Evolutionary conservation across 495 filamentous ascomycete species (phyloP), one percentile per base, ranked within the genome.

Genomic region (Penicillium egyptiacum): DNA sequence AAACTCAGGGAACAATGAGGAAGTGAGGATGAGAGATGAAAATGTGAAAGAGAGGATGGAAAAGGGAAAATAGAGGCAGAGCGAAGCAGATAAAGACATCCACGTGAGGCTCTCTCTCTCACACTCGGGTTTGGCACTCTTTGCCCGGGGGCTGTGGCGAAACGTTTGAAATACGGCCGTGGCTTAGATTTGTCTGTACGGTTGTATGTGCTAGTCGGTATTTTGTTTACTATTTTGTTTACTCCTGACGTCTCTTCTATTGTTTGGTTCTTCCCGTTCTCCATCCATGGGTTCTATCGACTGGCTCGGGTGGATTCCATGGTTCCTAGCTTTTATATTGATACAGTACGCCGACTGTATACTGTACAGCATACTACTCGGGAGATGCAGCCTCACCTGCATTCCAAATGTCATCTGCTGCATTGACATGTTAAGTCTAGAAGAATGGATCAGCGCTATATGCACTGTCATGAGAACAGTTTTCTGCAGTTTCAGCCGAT

Each of bases 71-170:
- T n/a, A n/a, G 2, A 39, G 6, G 16, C 7, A 39, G 26, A 57
- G 10, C 37, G n/a, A 48, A 20, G 37, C 42, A 40, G 43, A 28
- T 37, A 31, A 43, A 42, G n/a, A 7, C 17, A 41, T 11, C 58
- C 61, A 64, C 61, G 58, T 56, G 62, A 62, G 55, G 59, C 49
- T 57, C 51, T 54, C 28, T 33, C 17, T 19, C 10, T 14, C n/a
- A n/a, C n/a, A n/a, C n/a, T n/a, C 3, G 28, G 26, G 45, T 25
- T 50, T 37, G 47, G 49, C 33, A 4, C 16, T 26, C 17, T 33
- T 43, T 33, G 30, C 47, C 31, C 47, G 47, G 25, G 33, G 37
- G 39, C 50, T 31, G 50, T 53, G 50, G 50, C 50, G 5, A 53
- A 42, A 43, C 39, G 1, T 7, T 25, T 11, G 14, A 50, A 30